Conservation (phyloP, 495 filamentous ascomycete genomes). For the Aspergillus olivimuriae region DNA sequence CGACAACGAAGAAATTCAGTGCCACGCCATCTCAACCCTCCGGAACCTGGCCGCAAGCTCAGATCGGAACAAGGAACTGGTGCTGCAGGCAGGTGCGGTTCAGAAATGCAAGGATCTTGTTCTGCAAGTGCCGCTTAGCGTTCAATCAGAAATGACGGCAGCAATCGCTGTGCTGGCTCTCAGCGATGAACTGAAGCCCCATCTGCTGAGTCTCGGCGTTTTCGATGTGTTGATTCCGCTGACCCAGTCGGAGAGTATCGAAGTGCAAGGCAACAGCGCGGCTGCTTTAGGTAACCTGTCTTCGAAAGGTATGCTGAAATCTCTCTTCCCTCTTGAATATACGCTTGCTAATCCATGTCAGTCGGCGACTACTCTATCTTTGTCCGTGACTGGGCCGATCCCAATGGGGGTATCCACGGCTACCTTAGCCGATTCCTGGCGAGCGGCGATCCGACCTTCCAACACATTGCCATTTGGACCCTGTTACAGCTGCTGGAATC, state of each 20-base stretch:
- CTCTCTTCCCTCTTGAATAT: no score
- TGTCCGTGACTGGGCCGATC: slow-evolving; percentile 85
- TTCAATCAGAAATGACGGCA: slow-evolving; percentile 98
- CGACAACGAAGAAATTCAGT: slow-evolving; percentile 98
- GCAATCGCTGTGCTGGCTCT: slow-evolving; percentile 96
- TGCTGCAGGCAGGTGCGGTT: slow-evolving; percentile 91
- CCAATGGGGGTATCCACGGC: slow-evolving; percentile 89
- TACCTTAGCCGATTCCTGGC: slow-evolving; percentile 89
- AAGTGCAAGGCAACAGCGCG: slow-evolving; percentile 97
- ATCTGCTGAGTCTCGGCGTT: slow-evolving; percentile 86
- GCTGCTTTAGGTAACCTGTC: slow-evolving; percentile 93
- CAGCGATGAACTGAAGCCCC: slow-evolving; percentile 90
- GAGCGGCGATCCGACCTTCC: slow-evolving; percentile 93
- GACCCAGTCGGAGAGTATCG: slow-evolving; percentile 90
- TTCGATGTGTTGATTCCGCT: slow-evolving; percentile 95
- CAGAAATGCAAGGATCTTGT: slow-evolving; percentile 98
- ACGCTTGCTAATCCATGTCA: slow-evolving; percentile 28
- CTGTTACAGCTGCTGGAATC: slow-evolving; percentile 92
- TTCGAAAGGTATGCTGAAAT: slow-evolving; percentile 70
- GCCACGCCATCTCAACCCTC: slow-evolving; percentile 95
- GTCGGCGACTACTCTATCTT: slow-evolving; percentile 97
- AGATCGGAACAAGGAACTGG: slow-evolving; percentile 92
- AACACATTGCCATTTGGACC: slow-evolving; percentile 99
- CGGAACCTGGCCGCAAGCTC: slow-evolving; percentile 94
- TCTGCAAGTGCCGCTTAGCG: slow-evolving; percentile 83